Conservation (phyloP, 805 yeast genomes). For the Candida insectorum region DNA sequence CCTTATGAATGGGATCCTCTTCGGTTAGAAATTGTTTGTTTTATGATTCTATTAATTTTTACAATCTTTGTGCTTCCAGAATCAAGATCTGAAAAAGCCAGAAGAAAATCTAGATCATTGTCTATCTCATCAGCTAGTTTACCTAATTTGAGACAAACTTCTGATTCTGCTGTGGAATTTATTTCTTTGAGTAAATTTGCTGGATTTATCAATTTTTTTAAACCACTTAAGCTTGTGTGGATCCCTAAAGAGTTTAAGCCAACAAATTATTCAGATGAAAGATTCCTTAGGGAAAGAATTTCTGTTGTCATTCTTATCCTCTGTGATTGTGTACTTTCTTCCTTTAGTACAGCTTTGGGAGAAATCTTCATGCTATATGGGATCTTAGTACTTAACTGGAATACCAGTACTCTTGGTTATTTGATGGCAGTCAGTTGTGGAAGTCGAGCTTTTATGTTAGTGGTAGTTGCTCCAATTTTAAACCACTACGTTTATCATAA, state of each 20-base stretch:
- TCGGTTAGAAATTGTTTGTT: constrained; percentile 27
- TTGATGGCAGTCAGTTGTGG: constrained; percentile 52
- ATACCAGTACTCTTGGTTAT: constrained; percentile 51
- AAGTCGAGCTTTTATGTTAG: constrained; percentile 46
- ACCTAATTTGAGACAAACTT: neutral
- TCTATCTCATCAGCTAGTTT: constrained; percentile 12
- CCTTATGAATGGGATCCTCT: constrained; percentile 30
- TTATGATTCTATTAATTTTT: constrained; percentile 28
- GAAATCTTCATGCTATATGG: constrained; percentile 49
- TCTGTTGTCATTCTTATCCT: constrained; percentile 47
- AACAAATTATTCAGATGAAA: constrained; percentile 11
- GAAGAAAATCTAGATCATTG: constrained; percentile 47
- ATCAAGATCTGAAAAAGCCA: constrained; percentile 56
- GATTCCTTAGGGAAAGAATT: constrained; percentile 19
- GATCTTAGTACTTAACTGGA: constrained; percentile 52
- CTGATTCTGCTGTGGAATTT: neutral
- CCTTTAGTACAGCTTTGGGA: constrained; percentile 20
- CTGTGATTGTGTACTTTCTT: constrained; percentile 38
- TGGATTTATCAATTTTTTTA: constrained; percentile 19
- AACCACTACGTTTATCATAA: constrained; percentile 34
- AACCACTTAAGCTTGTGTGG: constrained; percentile 56
- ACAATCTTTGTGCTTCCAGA: constrained; percentile 48
- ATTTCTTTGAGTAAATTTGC: neutral
- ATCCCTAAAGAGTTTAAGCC: constrained; percentile 39
- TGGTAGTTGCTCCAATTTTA: constrained; percentile 50